Evolutionary conservation across 2,329 filamentous ascomycete genomes (phyloP), one percentile per base, ranked within the genome.

Genomic region (Xylariaceae sp.): DNA sequence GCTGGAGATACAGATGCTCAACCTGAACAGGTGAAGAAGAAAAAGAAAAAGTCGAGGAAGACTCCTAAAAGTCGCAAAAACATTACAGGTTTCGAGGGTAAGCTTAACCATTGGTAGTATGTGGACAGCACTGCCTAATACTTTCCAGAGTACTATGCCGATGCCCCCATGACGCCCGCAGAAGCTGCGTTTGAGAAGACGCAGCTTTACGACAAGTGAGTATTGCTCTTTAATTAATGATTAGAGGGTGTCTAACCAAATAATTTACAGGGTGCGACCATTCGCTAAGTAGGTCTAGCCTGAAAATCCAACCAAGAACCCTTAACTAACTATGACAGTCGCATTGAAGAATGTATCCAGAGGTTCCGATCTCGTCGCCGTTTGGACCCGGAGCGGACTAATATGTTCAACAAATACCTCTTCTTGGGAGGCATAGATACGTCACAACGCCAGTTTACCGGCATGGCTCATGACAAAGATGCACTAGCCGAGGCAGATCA

Each of bases 331-430:
- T 15, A 53, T 29, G 21, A 33, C 54, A 89, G 88, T 50, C 91
- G 94, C 40, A 91, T 97, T 33, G 87, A 97, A 67, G 82, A 86
- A 21, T 94, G 91, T 40, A 88, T 97, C 49, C 86, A 92, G 61
- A 87, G 91, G 11, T 99, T 87, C 73, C 85, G 88, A 57, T 79
- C 83, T 29, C 88, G 86, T 40, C 88, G 92, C 26, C 92, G 89
- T 60, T 81, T 96, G 53, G 82, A 88, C 53, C 71, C 77, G 10
- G 77, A 83, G 3, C 84, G 85, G 20, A 71, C 77, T 4, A 76
- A 80, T 15, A 75, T 92, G 27, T 94, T 99, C 72, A 80, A 83
- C 65, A 89, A 89, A 59, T 96, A 94, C 67, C 82, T 97, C 52
- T 80, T 83, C 29, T 87, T 93, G 37, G 94, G 94, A 2, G 93